Evolutionary conservation across 2,329 filamentous ascomycete species (phyloP).

Genomic region (Pseudogymnoascus sp.): DNA sequence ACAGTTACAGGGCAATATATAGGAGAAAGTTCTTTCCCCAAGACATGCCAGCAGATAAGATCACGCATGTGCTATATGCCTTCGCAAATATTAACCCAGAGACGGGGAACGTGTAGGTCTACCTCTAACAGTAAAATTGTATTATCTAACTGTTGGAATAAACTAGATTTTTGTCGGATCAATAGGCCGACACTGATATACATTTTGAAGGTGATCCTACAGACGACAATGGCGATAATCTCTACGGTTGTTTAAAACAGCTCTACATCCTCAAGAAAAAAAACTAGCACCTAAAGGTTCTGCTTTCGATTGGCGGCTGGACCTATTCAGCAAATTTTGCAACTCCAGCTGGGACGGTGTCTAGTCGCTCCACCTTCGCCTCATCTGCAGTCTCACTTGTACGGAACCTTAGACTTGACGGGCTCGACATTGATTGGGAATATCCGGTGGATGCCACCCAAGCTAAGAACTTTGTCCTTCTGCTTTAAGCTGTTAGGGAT

Average conservation of each 20-base stretch:
- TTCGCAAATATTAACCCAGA: conserved; percentile 62
- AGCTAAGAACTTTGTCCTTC: conserved; percentile 22
- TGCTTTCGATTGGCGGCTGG: conserved; percentile 80
- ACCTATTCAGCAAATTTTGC: conserved; percentile 72
- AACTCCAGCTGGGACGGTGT: conserved; percentile 50
- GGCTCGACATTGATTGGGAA: conserved; percentile 22
- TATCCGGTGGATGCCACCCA: conserved; percentile 14
- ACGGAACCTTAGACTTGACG: conserved; percentile 18
- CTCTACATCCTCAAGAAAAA: conserved; percentile 65
- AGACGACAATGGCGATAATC: conserved; percentile 59
- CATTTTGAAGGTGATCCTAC: conserved; percentile 62
- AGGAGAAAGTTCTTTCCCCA: conserved; percentile 60
- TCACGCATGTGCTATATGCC: conserved; percentile 70
- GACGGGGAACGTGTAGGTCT: conserved; percentile 42
- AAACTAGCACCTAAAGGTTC: conserved; percentile 66
- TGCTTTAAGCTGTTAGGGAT: conserved; percentile 21
- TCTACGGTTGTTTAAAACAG: conserved; percentile 72
- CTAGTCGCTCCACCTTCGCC: conserved; percentile 26
- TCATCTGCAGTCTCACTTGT: conserved; percentile 15
- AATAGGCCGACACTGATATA: conserved; percentile 60
- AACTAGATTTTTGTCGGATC: conserved; percentile 51
- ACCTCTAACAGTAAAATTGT: conserved; percentile 44
- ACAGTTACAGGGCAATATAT: conserved; percentile 47
- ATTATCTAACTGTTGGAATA: conserved; percentile 10
- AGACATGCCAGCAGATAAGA: conserved; percentile 55